Conservation (phyloP, 257 asterid species). For the Echium plantagineum region DNA sequence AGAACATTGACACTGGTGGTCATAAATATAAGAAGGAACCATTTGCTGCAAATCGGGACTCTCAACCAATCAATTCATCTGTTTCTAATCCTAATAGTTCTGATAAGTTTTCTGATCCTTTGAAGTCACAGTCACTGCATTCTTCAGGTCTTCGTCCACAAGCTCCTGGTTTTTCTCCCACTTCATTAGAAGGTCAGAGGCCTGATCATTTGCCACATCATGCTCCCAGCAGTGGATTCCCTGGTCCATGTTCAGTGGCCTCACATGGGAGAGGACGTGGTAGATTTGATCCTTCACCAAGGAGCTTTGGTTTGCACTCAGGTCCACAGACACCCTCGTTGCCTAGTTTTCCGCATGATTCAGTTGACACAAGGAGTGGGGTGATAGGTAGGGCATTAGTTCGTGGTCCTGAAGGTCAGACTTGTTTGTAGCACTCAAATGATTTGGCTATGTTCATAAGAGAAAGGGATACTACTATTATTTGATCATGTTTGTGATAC, state of each 20-base stretch:
- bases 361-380: conserved; percentile 35
- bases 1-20: conserved; percentile 7
- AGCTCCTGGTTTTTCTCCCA: conserved; percentile 26
- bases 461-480: conserved; percentile 20
- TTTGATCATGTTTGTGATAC: conserved; percentile 21
- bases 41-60: conserved; percentile 10
- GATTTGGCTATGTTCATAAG: conserved; percentile 27
- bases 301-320: conserved; percentile 24
- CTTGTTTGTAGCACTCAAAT: conserved; percentile 24
- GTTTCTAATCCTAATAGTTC: conserved; percentile 18
- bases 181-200: conserved; percentile 27
- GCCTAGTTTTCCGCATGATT: conserved; percentile 11
- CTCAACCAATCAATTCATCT: conserved; percentile 16
- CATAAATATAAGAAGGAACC: conserved; percentile 6
- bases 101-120: conserved; percentile 16
- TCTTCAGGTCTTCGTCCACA: conserved; percentile 21
- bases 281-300: conserved; percentile 30
- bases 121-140: conserved; percentile 11
- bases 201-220: conserved; percentile 17
- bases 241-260: conserved; percentile 14
- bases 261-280: conserved; percentile 38
- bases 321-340: conserved; percentile 23
- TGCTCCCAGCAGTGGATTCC: conserved; percentile 11
- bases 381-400: conserved; percentile 37
- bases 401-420: conserved; percentile 34